Base-by-base conservation (phyloP, 768 basidiomycete species). In the Hygrophoropsis aurantiaca region DNA sequence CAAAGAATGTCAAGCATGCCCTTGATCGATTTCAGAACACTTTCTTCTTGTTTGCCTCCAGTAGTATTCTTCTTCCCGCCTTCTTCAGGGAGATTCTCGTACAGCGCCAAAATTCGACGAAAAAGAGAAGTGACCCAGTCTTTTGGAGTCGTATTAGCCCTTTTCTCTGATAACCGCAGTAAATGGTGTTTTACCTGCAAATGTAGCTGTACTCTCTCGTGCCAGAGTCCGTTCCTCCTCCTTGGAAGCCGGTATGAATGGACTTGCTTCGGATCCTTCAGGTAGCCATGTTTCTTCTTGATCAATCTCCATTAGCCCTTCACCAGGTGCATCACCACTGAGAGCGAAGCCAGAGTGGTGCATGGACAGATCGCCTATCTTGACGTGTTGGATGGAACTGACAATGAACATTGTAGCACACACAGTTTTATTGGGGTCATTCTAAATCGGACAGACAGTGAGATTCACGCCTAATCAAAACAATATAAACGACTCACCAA, bases 31-130 rank as follows among this genome's bases (percentile, higher is more conserved):
- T 85, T 89, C 44, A 91, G 74, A 20, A 90, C 84, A 32, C 66
- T 74, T 55, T 92, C 86, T 86, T 89, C 68, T 75, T 79, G 54
- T 62, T 88, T 89, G n/a, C 90, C 90, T 19, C 90, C 90, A 2
- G 90, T 91, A 27, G 78, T 85, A 52, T 89, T 89, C 67, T 78
- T 81, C 69, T 82, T 83, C 4, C 95, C 95, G 10, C 90, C 93
- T 67, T 95, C 94, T 63, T 98, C 95, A 0, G 94, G 94, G 4
- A 98, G 72, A 60, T 95, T 94, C 69, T 94, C 90, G 59, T 87
- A 94, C 16, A 97, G 69, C 1, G 88, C 80, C 43, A 92, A 73
- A 42, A 92, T 81, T 9, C 90, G 80, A 13, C 87, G 75, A 58
- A 92, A 84, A 24, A 92, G 78, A 18, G 85, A 81, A 0, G 77